These are phyloP conservation scores for Fusarium sp. DNA, from an alignment of 2,329 filamentous ascomycete species.

Conservation along the genomic window DNA sequence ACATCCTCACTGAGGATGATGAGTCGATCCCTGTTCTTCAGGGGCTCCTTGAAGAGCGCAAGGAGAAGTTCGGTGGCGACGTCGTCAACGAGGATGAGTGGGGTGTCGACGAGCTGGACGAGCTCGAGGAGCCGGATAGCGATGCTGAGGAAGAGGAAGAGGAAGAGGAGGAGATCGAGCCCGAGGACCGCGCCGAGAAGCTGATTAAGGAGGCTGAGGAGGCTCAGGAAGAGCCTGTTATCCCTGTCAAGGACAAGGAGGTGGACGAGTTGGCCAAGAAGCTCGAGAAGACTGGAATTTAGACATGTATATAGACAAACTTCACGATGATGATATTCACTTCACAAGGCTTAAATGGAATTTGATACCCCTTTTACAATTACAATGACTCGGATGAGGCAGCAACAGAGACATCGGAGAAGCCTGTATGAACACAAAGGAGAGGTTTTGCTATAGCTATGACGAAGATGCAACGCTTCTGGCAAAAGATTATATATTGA, in stretches of 20 bases:
- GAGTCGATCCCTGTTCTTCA: conserved; percentile 74
- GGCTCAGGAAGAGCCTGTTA: conserved; percentile 79
- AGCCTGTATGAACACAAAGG: not conserved
- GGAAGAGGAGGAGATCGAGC: conserved; percentile 71
- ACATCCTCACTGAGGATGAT: conserved; percentile 92
- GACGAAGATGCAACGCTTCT: not conserved
- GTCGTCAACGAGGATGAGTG: conserved; percentile 80
- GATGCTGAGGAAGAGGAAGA: conserved; percentile 76
- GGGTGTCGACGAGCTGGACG: conserved; percentile 87
- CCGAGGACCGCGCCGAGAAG: conserved; percentile 75
- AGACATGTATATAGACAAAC: conserved; percentile 45
- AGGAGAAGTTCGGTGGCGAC: conserved; percentile 76
- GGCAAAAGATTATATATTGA: not conserved
- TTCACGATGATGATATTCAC: conserved; percentile 41
- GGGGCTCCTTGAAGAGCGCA: conserved; percentile 79
- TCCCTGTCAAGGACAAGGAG: conserved; percentile 76
- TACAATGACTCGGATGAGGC: conserved; percentile 11
- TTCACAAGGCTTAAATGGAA: conserved; percentile 42
- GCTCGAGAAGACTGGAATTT: conserved; percentile 76
- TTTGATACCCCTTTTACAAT: conserved; percentile 47
- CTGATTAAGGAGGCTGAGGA: conserved; percentile 75
- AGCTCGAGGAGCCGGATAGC: conserved; percentile 81
- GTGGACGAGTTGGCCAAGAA: conserved; percentile 84
- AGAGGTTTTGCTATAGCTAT: not conserved
- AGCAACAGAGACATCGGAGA: not conserved